Evolutionary conservation across 306 rosid genomes (phyloP).

Genomic region (Glycine soja): DNA sequence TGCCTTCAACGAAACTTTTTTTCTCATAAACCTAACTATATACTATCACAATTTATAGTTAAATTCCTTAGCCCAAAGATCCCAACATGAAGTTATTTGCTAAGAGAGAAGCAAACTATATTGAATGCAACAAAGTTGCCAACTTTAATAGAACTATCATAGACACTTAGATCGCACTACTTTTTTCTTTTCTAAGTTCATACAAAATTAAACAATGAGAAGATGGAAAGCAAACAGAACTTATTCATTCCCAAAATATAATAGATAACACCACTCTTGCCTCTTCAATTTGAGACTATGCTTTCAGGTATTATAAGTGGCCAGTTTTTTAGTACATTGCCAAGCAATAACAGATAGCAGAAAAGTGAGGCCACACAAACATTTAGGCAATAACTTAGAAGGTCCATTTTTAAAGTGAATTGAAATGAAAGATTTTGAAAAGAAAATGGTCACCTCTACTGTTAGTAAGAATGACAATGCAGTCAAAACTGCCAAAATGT

Average conservation of each 20-base stretch:
- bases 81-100: too few species aligned
- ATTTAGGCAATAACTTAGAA: slow-evolving; percentile 21
- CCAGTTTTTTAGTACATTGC: slow-evolving; percentile 8
- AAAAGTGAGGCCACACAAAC: neutral
- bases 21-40: neutral
- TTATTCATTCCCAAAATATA: neutral
- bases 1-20: neutral
- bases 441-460: slow-evolving; percentile 72
- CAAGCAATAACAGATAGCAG: neutral
- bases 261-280: slow-evolving; percentile 7
- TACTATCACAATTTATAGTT: too few species aligned
- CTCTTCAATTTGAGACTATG: slow-evolving; percentile 18
- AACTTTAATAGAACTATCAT: neutral
- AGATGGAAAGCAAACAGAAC: neutral
- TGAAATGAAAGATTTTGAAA: neutral
- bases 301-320: slow-evolving; percentile 6
- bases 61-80: too few species aligned
- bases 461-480: slow-evolving; percentile 79
- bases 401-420: neutral
- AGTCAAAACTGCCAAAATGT: slow-evolving; percentile 73
- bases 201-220: neutral
- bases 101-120: too few species aligned
- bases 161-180: neutral
- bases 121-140: neutral
- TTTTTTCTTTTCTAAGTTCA: neutral